Base-by-base conservation (phyloP, 768 basidiomycete species). In the Strobilomyces dryophilus region DNA sequence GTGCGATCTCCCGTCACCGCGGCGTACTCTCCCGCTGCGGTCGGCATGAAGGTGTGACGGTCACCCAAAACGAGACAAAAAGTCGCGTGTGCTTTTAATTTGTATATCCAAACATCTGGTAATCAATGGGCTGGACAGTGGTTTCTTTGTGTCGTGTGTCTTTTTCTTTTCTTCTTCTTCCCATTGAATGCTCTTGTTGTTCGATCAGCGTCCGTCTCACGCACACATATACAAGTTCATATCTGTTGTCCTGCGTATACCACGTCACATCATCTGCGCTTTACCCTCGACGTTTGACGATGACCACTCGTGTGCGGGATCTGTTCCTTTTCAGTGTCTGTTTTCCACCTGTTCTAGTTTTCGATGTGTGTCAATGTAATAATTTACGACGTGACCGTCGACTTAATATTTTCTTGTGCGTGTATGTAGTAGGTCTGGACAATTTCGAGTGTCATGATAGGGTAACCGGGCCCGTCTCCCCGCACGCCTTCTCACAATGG, bases 1-100 rank as follows among this genome's bases (percentile, higher is more conserved):
- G 71, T 76, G 73, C 73, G 75, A 72, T 67, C 73, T 62, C 50
- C 74, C 64, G 74, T 72, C 63, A 53, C 71, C 70, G 63, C 76
- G 52, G 47, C 63, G 56, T 75, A 77, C 75, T 46, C 78, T 72
- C 29, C 76, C 71, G 62, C 74, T 74, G 68, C 72, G 60, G 63
- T 76, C 73, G 77, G 77, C 74, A 75, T 79, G 76, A 78, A 74
- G 58, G 77, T 72, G 7, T 75, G 36, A 52, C 31, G 11, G 43
- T 4, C 45, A 10, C 10, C 46, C 53, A 32, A 47, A 47, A 39
- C 9, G 29, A 29, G 9, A 40, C 53, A 31, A 26, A 44, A 35
- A 34, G 24, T 24, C 21, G 17, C 11, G 32, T 57, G 20, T 29
- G 31, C 29, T 34, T 7, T 51, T 59, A 58, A 53, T 59, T 53